phyloP scores from a whole-genome alignment of 441 rosid genomes.

The Pelargonium australe region DNA sequence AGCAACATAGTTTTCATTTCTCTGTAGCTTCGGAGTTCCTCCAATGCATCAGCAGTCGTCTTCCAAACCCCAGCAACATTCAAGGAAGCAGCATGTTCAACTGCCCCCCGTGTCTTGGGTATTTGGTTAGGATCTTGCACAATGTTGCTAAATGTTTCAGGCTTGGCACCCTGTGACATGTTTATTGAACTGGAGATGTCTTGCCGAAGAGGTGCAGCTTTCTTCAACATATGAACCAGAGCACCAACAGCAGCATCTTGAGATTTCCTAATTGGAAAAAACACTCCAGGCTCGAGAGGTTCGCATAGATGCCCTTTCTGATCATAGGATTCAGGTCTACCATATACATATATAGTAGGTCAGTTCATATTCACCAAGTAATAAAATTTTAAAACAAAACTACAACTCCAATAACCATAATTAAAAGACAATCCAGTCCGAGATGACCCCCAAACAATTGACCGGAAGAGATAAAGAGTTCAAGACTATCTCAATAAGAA shows the following conservation, averaged over 20 bases:
- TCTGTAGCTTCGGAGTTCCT: conserved; percentile 66
- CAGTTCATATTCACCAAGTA: too few relatives aligned
- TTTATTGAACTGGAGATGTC: conserved; percentile 29
- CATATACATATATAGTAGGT: background rate
- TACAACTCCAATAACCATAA: too few relatives aligned
- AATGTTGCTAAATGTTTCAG: too few relatives aligned
- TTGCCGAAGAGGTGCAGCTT: conserved; percentile 76
- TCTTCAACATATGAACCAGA: conserved; percentile 71
- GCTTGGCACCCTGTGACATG: conserved; percentile 26
- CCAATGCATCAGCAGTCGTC: conserved; percentile 87
- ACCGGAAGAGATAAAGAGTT: too few relatives aligned
- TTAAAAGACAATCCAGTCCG: too few relatives aligned
- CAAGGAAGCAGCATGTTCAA: too few relatives aligned
- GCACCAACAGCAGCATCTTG: conserved; percentile 88
- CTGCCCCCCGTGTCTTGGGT: too few relatives aligned
- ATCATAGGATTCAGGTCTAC: conserved; percentile 55
- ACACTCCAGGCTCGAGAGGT: conserved; percentile 46
- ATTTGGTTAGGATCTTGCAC: too few relatives aligned
- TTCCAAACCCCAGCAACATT: conserved; percentile 15
- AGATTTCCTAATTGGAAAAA: conserved; percentile 44
- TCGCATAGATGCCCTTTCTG: conserved; percentile 40
- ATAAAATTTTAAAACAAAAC: too few relatives aligned
- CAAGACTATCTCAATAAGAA: too few relatives aligned
- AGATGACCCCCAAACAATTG: too few relatives aligned
- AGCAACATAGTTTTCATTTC: conserved; percentile 57